Base-by-base conservation (phyloP, 2,329 filamentous ascomycete species). In the Taxawa tesnikishii region DNA sequence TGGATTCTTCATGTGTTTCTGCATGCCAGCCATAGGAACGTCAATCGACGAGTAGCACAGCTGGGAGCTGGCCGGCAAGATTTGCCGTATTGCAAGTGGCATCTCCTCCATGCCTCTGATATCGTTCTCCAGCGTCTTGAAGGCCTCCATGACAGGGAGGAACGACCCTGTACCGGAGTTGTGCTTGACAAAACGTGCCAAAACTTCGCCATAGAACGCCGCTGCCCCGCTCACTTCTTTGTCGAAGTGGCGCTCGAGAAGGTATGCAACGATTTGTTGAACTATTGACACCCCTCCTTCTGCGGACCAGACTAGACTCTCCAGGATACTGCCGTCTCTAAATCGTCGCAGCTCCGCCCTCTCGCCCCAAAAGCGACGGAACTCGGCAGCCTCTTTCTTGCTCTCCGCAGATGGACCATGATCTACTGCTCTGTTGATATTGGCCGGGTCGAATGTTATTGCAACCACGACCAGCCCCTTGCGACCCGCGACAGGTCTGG, bases 311-410 rank as follows among this genome's bases (percentile, higher is more conserved):
- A 93, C 78, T 17, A 96, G 64, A 48, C 83, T 94, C 55, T 98
- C 92, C 6, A 85, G 68, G 43, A 98, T 94, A 45, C 79, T 88
- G 14, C 90, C 90, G 48, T 96, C 85, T 47, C 87, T 92, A 65
- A 98, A 98, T 13, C 90, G 81, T 42, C 90, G 75, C 28, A 98
- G 67, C 54, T 98, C 90, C 2, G 90, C 74, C 53, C 90, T 93
- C 7, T 88, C 79, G 5, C 88, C 90, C 90, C 92, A 98, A 52
- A 98, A 96, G 19, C 78, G 73, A 21, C 83, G 81, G 54, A 94
- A 98, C 18, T 68, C 69, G 7, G 76, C 75, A 15, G 85, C 80
- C 41, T 84, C 83, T 41, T 80, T 76, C 55, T 88, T 85, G 38
- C 90, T 73, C 50, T 96, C 87, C 2, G 84, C 83, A 1, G 79